phyloP scores from a whole-genome alignment of 257 asterid genomes.

The Agastache rugosa region DNA sequence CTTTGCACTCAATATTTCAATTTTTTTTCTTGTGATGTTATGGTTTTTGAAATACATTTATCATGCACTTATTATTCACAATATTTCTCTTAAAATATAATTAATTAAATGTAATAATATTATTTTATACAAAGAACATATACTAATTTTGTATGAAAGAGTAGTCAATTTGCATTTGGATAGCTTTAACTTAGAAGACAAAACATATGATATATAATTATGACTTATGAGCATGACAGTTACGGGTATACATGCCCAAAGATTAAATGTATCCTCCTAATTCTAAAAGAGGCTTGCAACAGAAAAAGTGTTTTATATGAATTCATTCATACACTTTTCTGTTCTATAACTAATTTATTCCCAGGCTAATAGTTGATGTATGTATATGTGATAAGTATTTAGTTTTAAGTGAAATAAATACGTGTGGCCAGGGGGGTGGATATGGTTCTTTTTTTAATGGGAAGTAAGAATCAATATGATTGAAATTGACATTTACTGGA shows the following conservation, averaged over 20 bases:
- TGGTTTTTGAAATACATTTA: too few relatives aligned
- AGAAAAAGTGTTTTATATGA: neutral
- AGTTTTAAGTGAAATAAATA: too few relatives aligned
- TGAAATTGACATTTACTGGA: too few relatives aligned
- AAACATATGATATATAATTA: neutral
- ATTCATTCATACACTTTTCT: slow-evolving; percentile 32
- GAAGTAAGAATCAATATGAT: too few relatives aligned
- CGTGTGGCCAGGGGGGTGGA: too few relatives aligned
- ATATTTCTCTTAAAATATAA: too few relatives aligned
- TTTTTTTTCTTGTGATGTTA: too few relatives aligned
- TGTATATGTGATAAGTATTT: too few relatives aligned
- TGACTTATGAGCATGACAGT: slow-evolving; percentile 1
- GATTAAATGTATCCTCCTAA: neutral
- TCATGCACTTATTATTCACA: too few relatives aligned
- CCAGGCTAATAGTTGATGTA: too few relatives aligned
- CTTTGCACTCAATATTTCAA: too few relatives aligned
- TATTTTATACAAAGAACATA: neutral
- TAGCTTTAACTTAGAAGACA: neutral
- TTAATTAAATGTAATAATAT: neutral
- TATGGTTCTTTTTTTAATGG: too few relatives aligned
- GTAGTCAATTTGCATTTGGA: neutral
- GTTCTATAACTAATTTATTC: slow-evolving; percentile 8
- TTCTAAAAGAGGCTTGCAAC: neutral
- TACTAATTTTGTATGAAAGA: neutral
- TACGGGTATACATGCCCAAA: neutral